Base-by-base conservation (phyloP, 2,329 filamentous ascomycete genomes). In the Didymella sp. region DNA sequence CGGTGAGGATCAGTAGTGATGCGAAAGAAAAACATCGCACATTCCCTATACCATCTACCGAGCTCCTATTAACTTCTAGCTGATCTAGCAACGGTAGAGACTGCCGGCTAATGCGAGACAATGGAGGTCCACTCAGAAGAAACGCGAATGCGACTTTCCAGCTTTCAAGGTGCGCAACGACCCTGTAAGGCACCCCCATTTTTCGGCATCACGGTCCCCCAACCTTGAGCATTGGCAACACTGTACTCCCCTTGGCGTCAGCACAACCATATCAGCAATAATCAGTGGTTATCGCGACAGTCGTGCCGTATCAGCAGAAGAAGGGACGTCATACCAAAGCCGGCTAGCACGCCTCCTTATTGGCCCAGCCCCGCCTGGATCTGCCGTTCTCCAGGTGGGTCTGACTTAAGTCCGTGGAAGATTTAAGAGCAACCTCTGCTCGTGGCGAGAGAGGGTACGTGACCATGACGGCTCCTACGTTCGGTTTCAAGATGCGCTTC, bases 321-420 rank as follows among this genome's bases (percentile, higher is more conserved):
- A 6, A 17, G 35, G 22, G 24, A 58, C 64, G 62, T 65, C 65
- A 68, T 63, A 46, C 68, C 61, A 24, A 53, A 69, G 24, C 30
- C 22, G 49, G 59, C 61, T 70, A 70, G 67, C 46, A 46, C 41
- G 9, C 12, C 25, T 51, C 50, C 58, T 51, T 25, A 63, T 66
- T 67, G 60, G 65, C 42, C 59, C 54, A 68, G 68, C 66, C 70
- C 69, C 70, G 62, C 37, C 46, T 57, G 27, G 57, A 64, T 68
- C 62, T 60, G 62, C 58, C 17, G 12, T 49, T 33, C 53, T 52
- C 24, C 25, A 55, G 42, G 58, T 58, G 57, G 51, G 61, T 62
- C 52, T 25, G 45, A 57, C 41, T 51, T 42, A 43, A 52, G 46
- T 51, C 51, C 44, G 38, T 25, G 13, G 57, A 66, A 58, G 52